Conservation (phyloP, 805 yeast genomes). For the Candida lessepsii region DNA sequence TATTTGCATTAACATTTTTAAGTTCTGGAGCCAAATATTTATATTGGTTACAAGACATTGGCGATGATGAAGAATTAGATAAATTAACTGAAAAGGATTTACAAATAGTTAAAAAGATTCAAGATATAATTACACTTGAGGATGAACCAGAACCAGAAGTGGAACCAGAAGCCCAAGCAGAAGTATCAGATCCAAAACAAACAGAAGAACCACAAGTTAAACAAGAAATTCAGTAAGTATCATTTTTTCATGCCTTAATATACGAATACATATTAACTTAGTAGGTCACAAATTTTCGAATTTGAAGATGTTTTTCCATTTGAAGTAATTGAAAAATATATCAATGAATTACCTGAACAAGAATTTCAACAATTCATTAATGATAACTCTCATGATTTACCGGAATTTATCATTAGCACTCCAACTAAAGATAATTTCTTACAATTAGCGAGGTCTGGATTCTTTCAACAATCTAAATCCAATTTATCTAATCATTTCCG, state of each 20-base stretch:
- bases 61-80: constrained; percentile 58
- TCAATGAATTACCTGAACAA: constrained; percentile 30
- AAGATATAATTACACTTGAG: constrained; percentile 44
- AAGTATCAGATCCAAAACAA: too few relatives aligned
- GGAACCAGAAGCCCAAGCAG: constrained; percentile 4
- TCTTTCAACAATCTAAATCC: constrained; percentile 43
- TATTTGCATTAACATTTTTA: constrained; percentile 62
- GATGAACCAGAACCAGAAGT: constrained; percentile 20
- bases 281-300: constrained; percentile 26
- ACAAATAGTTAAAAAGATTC: constrained; percentile 46
- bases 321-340: constrained; percentile 29
- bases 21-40: constrained; percentile 59
- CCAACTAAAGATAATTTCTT: constrained; percentile 37
- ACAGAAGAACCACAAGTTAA: constrained; percentile 2
- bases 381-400: constrained; percentile 32
- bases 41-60: constrained; percentile 78
- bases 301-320: constrained; percentile 36
- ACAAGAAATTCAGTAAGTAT: constrained; percentile 7
- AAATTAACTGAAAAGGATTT: constrained; percentile 60
- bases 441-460: constrained; percentile 47
- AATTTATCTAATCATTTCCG: constrained; percentile 43
- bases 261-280: constrained; percentile 9
- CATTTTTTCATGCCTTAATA: constrained; percentile 8
- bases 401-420: constrained; percentile 35
- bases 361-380: constrained; percentile 30